phyloP scores from a whole-genome alignment of 768 basidiomycete species.

The Obba rivulosa region DNA sequence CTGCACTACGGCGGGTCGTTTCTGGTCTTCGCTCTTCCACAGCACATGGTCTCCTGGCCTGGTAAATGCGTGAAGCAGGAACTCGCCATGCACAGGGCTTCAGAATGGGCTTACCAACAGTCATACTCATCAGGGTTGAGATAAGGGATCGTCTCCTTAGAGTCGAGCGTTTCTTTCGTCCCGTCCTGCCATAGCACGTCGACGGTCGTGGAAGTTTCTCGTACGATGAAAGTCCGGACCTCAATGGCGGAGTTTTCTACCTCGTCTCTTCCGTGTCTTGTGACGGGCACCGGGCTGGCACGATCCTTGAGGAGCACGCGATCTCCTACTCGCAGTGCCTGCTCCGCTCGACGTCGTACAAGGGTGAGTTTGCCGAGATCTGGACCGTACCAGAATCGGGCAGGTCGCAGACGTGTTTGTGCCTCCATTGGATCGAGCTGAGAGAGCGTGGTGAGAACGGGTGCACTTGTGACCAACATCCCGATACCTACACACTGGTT shows the following conservation, averaged over 20 bases:
- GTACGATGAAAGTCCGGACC: slow-evolving; percentile 57
- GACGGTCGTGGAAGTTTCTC: slow-evolving; percentile 63
- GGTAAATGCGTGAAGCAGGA: too few species aligned
- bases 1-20: slow-evolving; percentile 70
- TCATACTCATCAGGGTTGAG: slow-evolving; percentile 89
- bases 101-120: slow-evolving; percentile 56
- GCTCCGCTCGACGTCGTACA: slow-evolving; percentile 52
- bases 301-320: slow-evolving; percentile 61
- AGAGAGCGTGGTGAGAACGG: slow-evolving; percentile 1
- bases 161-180: slow-evolving; percentile 49
- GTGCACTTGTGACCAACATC: slow-evolving; percentile 1
- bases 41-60: slow-evolving; percentile 92
- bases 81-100: too few species aligned
- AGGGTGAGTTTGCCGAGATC: slow-evolving; percentile 62
- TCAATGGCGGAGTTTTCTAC: slow-evolving; percentile 42
- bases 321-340: slow-evolving; percentile 69
- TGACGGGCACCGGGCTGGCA: slow-evolving; percentile 40
- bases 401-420: slow-evolving; percentile 56
- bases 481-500: slow-evolving; percentile 66
- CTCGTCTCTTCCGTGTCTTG: slow-evolving; percentile 53
- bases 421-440: slow-evolving; percentile 62
- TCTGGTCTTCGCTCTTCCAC: slow-evolving; percentile 71
- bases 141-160: slow-evolving; percentile 73
- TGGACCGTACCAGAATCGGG: slow-evolving; percentile 66
- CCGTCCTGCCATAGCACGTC: slow-evolving; percentile 90